These are phyloP conservation scores for Debaryomyces udenii DNA, from an alignment of 1,139 yeast species.

Conservation along the genomic window DNA sequence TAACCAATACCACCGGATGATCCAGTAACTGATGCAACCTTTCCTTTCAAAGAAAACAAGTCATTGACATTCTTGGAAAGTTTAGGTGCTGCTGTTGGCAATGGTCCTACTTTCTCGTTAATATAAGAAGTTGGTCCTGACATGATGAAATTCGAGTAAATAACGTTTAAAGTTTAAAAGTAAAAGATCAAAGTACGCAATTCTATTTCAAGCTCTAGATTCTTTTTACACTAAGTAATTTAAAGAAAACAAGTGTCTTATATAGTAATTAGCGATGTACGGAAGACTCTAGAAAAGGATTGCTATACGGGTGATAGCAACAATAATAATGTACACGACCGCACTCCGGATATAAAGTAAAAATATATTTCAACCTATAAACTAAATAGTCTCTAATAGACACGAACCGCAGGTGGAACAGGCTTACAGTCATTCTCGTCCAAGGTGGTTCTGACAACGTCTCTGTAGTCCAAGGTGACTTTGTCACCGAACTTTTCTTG, in stretches of 20 bases:
- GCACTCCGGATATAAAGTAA: neutral
- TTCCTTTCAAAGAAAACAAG: conserved; percentile 72
- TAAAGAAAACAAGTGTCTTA: too few relatives aligned
- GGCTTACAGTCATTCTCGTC: conserved; percentile 93
- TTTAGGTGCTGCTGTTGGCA: conserved; percentile 33
- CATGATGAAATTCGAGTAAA: neutral
- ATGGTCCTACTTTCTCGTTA: conserved; percentile 30
- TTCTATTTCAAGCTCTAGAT: too few relatives aligned
- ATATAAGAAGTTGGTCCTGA: conserved; percentile 19
- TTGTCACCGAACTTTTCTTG: conserved; percentile 72
- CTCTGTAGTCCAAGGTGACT: conserved; percentile 82
- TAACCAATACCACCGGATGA: conserved; percentile 85
- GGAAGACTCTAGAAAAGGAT: too few relatives aligned
- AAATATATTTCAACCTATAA: neutral
- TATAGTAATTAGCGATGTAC: too few relatives aligned
- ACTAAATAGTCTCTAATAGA: conserved; percentile 52
- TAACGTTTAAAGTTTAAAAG: too few relatives aligned
- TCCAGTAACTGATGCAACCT: conserved; percentile 87
- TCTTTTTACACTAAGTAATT: too few relatives aligned
- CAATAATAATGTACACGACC: conserved; percentile 1
- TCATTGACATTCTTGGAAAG: conserved; percentile 41
- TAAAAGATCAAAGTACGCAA: too few relatives aligned
- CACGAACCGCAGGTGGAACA: conserved; percentile 97
- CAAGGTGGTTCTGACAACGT: conserved; percentile 78
- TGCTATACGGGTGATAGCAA: too few relatives aligned